Base-by-base conservation (phyloP, 768 basidiomycete genomes). In the Tricholoma flavovirens region DNA sequence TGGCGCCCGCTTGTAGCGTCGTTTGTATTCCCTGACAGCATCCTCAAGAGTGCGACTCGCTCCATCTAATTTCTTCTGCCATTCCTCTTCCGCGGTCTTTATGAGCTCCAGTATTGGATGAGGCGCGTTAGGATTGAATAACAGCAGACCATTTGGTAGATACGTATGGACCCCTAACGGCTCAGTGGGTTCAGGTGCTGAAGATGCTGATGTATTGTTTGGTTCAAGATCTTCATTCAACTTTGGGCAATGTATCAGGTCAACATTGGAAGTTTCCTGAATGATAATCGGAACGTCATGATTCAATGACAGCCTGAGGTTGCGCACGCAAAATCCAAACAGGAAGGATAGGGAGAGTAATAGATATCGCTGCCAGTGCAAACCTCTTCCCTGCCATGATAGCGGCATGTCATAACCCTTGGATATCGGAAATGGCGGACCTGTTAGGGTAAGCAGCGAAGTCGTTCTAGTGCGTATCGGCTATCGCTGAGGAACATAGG, bases 71-170 rank as follows among this genome's bases (percentile, higher is more conserved):
- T 81, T 71, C 3, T 67, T 67, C 45, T 77, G 72, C 72, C 84
- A 91, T 26, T 78, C 76, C 17, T 62, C 66, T 62, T 87, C 84
- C 0, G 87, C 88, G 1, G 83, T 77, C 5, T 74, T 74, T 69
- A 93, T 83, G 57, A 92, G 77, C 10, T 75, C 76, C 9, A 84
- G 72, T 58, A 92, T 87, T 11, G 90, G 90, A 65, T 93, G 86
- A 17, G 60, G 62, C 9, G 62, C 66, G 8, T 64, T 45, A 9
- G 66, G 66, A 33, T 67, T 60, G 46, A 69, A 64, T n/a, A 59
- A 49, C 14, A 70, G 59, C n/a, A 70, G 29, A 6, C 69, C 69
- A 53, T 62, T 46, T 1, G 61, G 49, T 5, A 55, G 48, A 52
- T 66, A 66, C 8, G 55, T 53, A 38, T 69, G 67, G 38, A 42